A percentile compares a stretch with the other conserved stretches of the same genome.
phyloP scores from a whole-genome alignment of 129 eudicot genomes.

The Mikania micrantha region DNA sequence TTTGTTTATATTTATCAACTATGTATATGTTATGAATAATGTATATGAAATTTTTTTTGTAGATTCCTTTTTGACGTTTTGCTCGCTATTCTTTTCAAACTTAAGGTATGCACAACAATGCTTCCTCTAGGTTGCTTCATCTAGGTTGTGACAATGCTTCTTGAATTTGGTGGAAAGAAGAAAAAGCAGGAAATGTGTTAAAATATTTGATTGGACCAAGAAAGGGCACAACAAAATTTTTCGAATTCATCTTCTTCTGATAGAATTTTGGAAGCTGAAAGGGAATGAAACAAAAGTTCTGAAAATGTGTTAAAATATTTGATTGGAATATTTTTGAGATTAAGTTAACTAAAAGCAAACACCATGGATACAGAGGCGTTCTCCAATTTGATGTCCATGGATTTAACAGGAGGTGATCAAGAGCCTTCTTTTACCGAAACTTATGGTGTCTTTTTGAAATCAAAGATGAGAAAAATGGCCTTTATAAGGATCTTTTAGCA shows the following conservation, averaged over 20 bases:
- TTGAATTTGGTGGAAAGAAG: too few relatives aligned
- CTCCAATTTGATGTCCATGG: conserved; percentile 35
- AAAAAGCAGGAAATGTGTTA: too few relatives aligned
- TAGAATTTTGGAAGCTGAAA: conserved; percentile 43
- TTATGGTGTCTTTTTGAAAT: conserved; percentile 40
- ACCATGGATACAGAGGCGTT: conserved; percentile 45
- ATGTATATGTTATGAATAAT: too few relatives aligned
- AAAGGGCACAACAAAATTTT: conserved; percentile 53
- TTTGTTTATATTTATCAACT: too few relatives aligned
- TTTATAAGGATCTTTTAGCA: conserved; percentile 44
- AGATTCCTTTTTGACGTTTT: too few relatives aligned
- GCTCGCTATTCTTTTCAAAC: too few relatives aligned
- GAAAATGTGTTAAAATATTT: conserved; percentile 74
- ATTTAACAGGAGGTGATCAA: conserved; percentile 22
- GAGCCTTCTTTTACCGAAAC: conserved; percentile 65
- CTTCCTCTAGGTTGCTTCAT: too few relatives aligned
- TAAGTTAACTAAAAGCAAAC: conserved; percentile 58
- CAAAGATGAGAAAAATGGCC: conserved; percentile 59
- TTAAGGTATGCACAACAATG: too few relatives aligned
- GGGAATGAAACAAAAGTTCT: conserved; percentile 63
- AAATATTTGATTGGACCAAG: too few relatives aligned
- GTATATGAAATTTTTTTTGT: too few relatives aligned
- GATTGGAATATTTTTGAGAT: conserved; percentile 54
- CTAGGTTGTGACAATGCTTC: too few relatives aligned
- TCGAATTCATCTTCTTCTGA: conserved; percentile 53